A percentile compares a stretch with the other conserved stretches of the same genome.
Conservation (phyloP, 768 basidiomycete genomes). For the Hebeloma cylindrosporum region DNA sequence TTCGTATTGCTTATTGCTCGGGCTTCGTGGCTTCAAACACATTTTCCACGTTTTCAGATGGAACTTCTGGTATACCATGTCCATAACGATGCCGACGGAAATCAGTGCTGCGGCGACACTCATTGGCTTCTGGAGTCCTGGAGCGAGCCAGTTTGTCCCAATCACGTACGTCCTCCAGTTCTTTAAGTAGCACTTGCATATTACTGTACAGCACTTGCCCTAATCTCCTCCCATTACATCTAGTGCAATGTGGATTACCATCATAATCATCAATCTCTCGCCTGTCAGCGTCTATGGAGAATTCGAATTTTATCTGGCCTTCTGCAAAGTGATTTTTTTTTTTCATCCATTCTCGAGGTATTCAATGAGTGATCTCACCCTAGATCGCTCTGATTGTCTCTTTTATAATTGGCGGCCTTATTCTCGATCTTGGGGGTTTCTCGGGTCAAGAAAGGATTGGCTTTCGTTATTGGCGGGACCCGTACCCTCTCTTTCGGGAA, state of each 20-base stretch:
- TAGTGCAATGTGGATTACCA: slow-evolving; percentile 32
- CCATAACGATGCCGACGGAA: slow-evolving; percentile 48
- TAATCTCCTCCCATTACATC: no score
- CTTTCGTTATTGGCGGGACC: slow-evolving; percentile 46
- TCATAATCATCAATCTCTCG: slow-evolving; percentile 36
- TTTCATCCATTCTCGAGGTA: not conserved
- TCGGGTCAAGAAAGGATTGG: slow-evolving; percentile 44
- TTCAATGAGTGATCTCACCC: slow-evolving; percentile 24
- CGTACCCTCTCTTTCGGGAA: slow-evolving; percentile 29
- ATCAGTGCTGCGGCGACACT: slow-evolving; percentile 53
- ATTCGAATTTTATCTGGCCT: slow-evolving; percentile 56
- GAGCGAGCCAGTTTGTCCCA: slow-evolving; percentile 22
- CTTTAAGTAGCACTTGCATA: not conserved
- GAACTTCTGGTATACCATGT: slow-evolving; percentile 45
- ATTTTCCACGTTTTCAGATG: slow-evolving; percentile 19
- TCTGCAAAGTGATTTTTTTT: slow-evolving; percentile 23
- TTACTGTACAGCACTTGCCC: no score
- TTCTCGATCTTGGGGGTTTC: slow-evolving; percentile 53
- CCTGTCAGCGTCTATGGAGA: slow-evolving; percentile 51
- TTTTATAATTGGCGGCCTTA: slow-evolving; percentile 34
- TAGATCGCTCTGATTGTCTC: slow-evolving; percentile 44
- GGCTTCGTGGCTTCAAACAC: not conserved
- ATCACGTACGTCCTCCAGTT: slow-evolving; percentile 22
- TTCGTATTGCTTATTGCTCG: not conserved
- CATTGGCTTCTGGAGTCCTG: slow-evolving; percentile 37